A percentile compares a stretch with the other conserved stretches of the same genome.
Evolutionary conservation across 257 asterid species (phyloP).

Genomic region (Solanum lycopersicoides): DNA sequence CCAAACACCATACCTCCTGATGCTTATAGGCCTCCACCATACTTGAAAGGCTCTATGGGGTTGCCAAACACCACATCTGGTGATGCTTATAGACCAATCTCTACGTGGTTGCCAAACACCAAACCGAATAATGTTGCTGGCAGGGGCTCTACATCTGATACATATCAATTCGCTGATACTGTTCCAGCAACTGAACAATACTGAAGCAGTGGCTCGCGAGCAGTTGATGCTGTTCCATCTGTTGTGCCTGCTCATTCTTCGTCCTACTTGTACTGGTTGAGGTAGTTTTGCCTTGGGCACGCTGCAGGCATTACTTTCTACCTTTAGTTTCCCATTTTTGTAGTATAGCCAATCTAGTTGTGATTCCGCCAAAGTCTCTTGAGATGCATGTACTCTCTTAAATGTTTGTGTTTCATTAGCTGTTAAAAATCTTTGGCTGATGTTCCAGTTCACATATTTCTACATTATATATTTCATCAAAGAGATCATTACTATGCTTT

Average conservation of each 20-base stretch:
- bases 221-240: conserved; percentile 17
- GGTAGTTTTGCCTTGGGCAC: background rate
- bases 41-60: background rate
- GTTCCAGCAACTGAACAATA: conserved; percentile 29
- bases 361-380: background rate
- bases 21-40: background rate
- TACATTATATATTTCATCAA: background rate
- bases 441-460: background rate
- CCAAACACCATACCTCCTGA: background rate
- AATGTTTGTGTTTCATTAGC: background rate
- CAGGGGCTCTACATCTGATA: background rate
- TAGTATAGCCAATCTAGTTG: background rate
- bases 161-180: conserved; percentile 38
- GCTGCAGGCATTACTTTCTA: background rate
- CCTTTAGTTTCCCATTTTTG: conserved; percentile 1
- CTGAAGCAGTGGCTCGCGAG: conserved; percentile 4
- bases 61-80: background rate
- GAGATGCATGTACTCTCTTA: background rate
- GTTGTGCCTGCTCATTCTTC: conserved; percentile 20
- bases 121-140: background rate
- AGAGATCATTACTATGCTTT: background rate
- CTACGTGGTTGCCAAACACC: background rate
- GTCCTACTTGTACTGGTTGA: conserved; percentile 28
- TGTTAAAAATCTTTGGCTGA: background rate
- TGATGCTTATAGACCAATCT: conserved; percentile 9